Base-by-base conservation (phyloP, 2,329 filamentous ascomycete species). In the Aschersonia sp. region DNA sequence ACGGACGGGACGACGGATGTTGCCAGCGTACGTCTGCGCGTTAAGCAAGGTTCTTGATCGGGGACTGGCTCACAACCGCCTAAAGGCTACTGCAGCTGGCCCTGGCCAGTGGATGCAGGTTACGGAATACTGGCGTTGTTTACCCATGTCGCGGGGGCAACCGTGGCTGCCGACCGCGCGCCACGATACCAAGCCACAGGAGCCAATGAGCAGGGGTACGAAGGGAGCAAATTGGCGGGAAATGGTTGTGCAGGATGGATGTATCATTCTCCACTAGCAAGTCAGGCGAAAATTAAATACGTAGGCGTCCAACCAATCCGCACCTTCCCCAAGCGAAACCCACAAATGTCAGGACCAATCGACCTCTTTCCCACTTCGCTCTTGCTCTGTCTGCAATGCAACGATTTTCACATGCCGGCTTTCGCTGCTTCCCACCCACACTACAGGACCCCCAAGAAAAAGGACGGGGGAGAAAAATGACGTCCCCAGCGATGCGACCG, bases 101-200 rank as follows among this genome's bases (percentile, higher is more conserved):
- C 41, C 12, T 40, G 40, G 54, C 37, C 14, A 22, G 47, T 48
- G 47, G 47, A 43, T 8, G 22, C 22, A 22, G 22, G 22, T 22
- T 22, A 22, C 22, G 22, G 30, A 7, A 29, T 37, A 37, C 29
- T 12, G 41, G 35, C 41, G 14, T 41, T 50, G 50, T 51, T 51
- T 53, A 49, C 48, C 48, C 32, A n/a, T 1, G 47, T 53, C 35
- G 50, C 41, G 40, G 45, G 48, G 50, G 48, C 46, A 51, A 52
- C 47, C 29, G 7, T 31, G 5, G 22, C 32, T 30, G 44, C 31
- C 2, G 5, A 10, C 5, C 32, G 32, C 32, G 43, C 31, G 37
- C 32, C 37, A 43, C 5, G 35, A n/a, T 9, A 22, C 22, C 22
- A n/a, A 32, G 29, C 37, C 37, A 32, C 32, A 44, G 41, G 10